phyloP scores from a whole-genome alignment of 371 early-diverging fungal genomes.

The Mucor lusitanicus region DNA sequence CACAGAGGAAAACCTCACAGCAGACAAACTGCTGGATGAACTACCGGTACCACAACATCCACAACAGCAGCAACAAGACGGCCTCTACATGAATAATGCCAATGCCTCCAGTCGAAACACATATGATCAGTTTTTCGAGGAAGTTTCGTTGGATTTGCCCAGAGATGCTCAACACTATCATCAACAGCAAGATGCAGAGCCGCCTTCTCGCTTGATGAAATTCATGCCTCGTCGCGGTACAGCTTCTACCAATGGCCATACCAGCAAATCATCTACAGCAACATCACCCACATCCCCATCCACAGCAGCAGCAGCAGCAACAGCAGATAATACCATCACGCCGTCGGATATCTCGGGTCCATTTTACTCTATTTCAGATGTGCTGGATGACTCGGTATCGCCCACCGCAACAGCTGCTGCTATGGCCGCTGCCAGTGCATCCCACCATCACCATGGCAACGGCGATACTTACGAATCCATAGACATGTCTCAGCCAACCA shows the following conservation, averaged over 20 bases:
- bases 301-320: neutral
- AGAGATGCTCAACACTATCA: constrained; percentile 20
- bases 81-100: constrained; percentile 4
- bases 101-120: constrained; percentile 21
- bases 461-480: constrained; percentile 4
- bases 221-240: constrained; percentile 42
- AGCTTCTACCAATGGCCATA: neutral
- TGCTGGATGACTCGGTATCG: constrained; percentile 34
- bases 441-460: neutral
- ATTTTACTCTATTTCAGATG: constrained; percentile 54
- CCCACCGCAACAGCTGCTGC: constrained; percentile 22
- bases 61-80: neutral
- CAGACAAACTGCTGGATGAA: constrained; percentile 37
- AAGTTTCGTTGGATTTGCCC: constrained; percentile 53
- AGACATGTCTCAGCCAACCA: constrained; percentile 6
- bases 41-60: constrained; percentile 17
- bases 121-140: constrained; percentile 57
- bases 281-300: neutral
- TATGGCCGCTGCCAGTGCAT: constrained; percentile 13
- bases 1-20: constrained; percentile 9
- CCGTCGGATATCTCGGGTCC: constrained; percentile 44
- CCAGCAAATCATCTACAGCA: no score
- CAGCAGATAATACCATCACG: constrained; percentile 11
- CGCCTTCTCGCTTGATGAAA: constrained; percentile 36
- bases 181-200: constrained; percentile 4